Conservation (phyloP, 2,329 filamentous ascomycete genomes). For the Diaporthe vexans region DNA sequence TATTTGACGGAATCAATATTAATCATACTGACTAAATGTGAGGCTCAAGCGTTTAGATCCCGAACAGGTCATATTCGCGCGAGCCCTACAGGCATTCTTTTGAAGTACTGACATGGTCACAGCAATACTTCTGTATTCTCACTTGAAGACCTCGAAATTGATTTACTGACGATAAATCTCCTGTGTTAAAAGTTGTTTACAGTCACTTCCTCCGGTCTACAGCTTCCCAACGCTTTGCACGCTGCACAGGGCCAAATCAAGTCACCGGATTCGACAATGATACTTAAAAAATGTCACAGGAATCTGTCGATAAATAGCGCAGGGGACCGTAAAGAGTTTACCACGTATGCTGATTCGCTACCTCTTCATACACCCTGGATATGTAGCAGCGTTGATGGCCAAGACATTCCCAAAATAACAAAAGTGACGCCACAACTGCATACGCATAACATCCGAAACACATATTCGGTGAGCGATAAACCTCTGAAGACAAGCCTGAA, state of each 20-base stretch:
- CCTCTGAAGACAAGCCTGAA: not conserved
- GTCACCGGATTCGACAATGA: not conserved
- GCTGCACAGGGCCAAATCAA: not conserved
- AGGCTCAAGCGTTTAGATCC: no score
- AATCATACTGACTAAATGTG: no score
- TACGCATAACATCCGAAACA: not conserved
- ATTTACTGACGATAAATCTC: not conserved
- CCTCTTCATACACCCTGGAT: not conserved
- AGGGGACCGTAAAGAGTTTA: not conserved
- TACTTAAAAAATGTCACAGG: not conserved
- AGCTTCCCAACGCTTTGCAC: no score
- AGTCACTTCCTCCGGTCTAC: not conserved
- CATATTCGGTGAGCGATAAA: not conserved
- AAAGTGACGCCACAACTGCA: not conserved
- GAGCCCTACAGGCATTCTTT: not conserved
- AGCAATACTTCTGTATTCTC: not conserved
- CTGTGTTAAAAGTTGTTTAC: not conserved
- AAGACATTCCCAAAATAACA: not conserved
- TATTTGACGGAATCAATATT: no score
- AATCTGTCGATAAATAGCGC: not conserved
- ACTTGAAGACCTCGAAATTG: not conserved
- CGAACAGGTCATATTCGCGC: not conserved
- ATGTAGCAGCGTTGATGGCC: not conserved
- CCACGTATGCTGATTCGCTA: not conserved
- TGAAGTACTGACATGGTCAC: not conserved